A percentile compares a stretch with the other conserved stretches of the same genome.
These are phyloP conservation scores for Wickerhamomyces sp. DNA, from an alignment of 1,139 yeast species.

Conservation along the genomic window DNA sequence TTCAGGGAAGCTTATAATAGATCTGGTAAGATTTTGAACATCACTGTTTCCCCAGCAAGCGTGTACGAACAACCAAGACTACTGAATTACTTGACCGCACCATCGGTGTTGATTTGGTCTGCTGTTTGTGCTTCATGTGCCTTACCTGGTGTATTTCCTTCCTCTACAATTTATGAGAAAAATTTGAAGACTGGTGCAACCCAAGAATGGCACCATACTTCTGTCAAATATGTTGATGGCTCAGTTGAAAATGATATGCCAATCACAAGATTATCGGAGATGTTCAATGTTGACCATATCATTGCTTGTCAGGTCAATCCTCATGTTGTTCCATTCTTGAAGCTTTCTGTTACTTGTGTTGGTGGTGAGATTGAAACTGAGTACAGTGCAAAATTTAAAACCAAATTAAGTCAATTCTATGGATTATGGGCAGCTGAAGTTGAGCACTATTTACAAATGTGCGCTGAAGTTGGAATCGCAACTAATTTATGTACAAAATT, in stretches of 20 bases:
- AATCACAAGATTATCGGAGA: slow-evolving; percentile 80
- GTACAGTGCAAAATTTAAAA: slow-evolving; percentile 49
- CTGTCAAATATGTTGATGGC: slow-evolving; percentile 88
- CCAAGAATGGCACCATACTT: slow-evolving; percentile 71
- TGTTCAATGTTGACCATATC: slow-evolving; percentile 95
- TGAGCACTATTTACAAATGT: slow-evolving; percentile 67
- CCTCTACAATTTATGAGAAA: slow-evolving; percentile 81
- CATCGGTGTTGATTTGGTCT: slow-evolving; percentile 90
- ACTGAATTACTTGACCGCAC: slow-evolving; percentile 87
- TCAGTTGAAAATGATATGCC: slow-evolving; percentile 95
- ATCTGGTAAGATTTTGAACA: slow-evolving; percentile 79
- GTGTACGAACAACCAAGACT: slow-evolving; percentile 78
- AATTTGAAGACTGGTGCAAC: slow-evolving; percentile 57
- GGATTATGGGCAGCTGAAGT: slow-evolving; percentile 65
- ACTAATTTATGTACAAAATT: slow-evolving; percentile 68
- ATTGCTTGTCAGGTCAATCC: slow-evolving; percentile 97
- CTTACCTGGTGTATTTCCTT: slow-evolving; percentile 85
- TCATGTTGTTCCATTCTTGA: slow-evolving; percentile 85
- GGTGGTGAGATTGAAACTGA: slow-evolving; percentile 70
- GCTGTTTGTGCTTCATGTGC: slow-evolving; percentile 98
- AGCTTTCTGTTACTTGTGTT: slow-evolving; percentile 57
- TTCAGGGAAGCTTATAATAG: slow-evolving; percentile 91
- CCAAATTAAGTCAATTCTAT: slow-evolving; percentile 50
- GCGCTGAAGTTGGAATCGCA: slow-evolving; percentile 61
- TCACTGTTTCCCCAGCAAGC: slow-evolving; percentile 85